Base-by-base conservation (phyloP, 257 asterid species). In the Nicotiana otophora region DNA sequence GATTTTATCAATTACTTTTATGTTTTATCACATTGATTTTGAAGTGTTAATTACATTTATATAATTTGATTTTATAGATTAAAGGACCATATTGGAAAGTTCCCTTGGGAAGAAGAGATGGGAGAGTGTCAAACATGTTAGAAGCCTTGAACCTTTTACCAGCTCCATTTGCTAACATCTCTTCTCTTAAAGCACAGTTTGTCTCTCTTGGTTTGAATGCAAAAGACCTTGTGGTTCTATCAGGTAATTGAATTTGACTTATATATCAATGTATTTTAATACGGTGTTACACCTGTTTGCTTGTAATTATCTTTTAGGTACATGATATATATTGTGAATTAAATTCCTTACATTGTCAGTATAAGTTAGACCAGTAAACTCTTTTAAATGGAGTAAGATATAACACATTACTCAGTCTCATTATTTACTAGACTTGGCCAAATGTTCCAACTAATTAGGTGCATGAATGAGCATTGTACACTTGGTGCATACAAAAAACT, bases 91-190 rank as follows among this genome's bases (percentile, higher is more conserved):
- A 34, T 14, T 91, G 93, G 92, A 62, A 82, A 58, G 95, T 91
- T 1, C 90, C 92, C 0, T 82, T 88, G 83, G 95, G 95, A 74
- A 84, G 92, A 81, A 88, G 89, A 81, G 95, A 91, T 51, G 95
- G 95, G 78, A 86, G 86, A 64, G 89, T 88, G 12, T 90, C 93
- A 6, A 83, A 33, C 16, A 33, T 67, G 36, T 58, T 54, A 0
- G 92, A 88, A 75, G 88, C 83, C 3, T 0, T 20, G 7, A 81
- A 87, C 58, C 16, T 11, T 54, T 85, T 91, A 26, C 93, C 93
- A 69, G 78, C 91, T 10, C 91, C 93, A 0, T 87, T 61, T 34
- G 87, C 84, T 81, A 89, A 90, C 84, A 81, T 88, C 7, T 83
- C 91, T 63, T 87, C 87, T 77, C 68, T 91, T 28, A 86, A 77